Base-by-base conservation (phyloP, 768 basidiomycete species). In the Hypholoma sublateritium region DNA sequence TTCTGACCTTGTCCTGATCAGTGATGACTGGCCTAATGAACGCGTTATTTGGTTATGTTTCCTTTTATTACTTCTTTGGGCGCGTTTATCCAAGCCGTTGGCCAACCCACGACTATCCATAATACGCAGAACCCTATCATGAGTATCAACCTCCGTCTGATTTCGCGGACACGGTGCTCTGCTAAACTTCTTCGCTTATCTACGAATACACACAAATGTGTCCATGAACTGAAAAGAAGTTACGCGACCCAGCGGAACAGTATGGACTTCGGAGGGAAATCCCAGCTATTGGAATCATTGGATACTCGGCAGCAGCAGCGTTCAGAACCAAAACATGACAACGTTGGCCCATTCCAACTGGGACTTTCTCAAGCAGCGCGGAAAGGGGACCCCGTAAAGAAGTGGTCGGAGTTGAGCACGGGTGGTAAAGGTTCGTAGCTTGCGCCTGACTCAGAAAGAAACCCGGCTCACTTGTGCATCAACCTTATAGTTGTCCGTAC, bases 381-480 rank as follows among this genome's bases (percentile, higher is more conserved):
- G 48, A 80, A 75, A 48, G 80, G 79, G 22, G 80, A 83, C 63
- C 83, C 81, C 50, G 71, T 79, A 12, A 85, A 85, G 68, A 88
- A 85, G 66, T 94, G 92, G 92, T 86, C 87, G 25, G 88, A 94
- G 66, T 72, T 94, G 51, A 88, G 80, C 65, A 77, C 84, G 7
- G 75, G 84, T 46, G 92, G 90, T 47, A 94, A 94, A 81, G 85
- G 93, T 87, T 66, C 58, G 72, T 67, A 36, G 49, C 25, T 19
- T 34, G 49, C 44, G 51, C 36, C 47, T 35, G 42, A 21, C 35
- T 41, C 37, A 25, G 42, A 50, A 53, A 44, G 43, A 28, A 57
- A 45, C 49, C 17, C 49, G 32, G 34, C 24, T 42, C 16, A 47
- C 13, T 47, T 32, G 25, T 14, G 16, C 46, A 22, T 6, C 25